These are phyloP conservation scores for Sporothrix globosa DNA, from an alignment of 2,329 filamentous ascomycete genomes.

Conservation along the genomic window DNA sequence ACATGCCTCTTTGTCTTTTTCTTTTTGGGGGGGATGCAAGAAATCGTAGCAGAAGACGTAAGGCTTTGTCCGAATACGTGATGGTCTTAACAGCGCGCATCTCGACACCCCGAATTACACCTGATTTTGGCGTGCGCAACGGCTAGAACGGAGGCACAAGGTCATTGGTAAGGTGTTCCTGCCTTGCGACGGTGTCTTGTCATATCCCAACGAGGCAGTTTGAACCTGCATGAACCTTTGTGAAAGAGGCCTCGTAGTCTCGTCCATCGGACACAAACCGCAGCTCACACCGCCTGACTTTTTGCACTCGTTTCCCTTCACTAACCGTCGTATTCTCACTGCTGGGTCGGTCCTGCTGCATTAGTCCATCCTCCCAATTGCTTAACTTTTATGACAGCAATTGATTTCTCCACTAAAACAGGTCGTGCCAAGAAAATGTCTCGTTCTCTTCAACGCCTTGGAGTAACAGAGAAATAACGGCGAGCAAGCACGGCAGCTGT, in stretches of 20 bases:
- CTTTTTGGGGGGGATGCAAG: neutral
- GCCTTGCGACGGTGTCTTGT: neutral
- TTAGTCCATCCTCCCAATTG: neutral
- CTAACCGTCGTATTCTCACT: neutral
- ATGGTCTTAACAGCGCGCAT: neutral
- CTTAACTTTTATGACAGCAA: neutral
- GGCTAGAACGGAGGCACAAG: neutral
- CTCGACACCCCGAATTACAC: neutral
- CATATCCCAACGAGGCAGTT: neutral
- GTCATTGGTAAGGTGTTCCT: conserved; percentile 16
- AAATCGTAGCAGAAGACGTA: neutral
- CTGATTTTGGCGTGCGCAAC: neutral
- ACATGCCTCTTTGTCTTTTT: neutral
- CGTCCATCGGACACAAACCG: neutral
- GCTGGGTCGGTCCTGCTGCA: conserved; percentile 5
- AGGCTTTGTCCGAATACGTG: neutral
- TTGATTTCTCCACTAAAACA: conserved; percentile 11
- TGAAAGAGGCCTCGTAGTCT: neutral
- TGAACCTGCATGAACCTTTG: neutral
- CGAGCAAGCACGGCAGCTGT: neutral
- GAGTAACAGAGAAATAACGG: neutral
- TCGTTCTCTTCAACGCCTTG: neutral
- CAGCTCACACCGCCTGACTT: neutral
- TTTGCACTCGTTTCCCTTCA: neutral
- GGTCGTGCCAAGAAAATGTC: conserved; percentile 9